Conservation (phyloP, 2,329 filamentous ascomycete species). For the Chaetomium olivaceum region DNA sequence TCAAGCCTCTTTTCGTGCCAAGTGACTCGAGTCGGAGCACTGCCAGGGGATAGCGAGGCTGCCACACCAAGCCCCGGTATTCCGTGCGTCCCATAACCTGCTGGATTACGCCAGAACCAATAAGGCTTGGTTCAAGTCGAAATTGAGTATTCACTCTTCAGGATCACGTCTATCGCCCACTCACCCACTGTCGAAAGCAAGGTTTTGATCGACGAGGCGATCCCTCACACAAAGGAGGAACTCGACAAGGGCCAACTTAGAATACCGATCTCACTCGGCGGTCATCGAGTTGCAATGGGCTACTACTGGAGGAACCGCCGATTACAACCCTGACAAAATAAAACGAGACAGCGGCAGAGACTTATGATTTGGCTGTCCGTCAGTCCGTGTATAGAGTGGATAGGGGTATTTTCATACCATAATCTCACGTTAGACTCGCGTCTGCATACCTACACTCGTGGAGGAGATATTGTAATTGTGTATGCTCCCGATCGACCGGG, state of each 20-base stretch:
- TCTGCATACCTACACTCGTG: background rate
- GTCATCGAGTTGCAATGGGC: background rate
- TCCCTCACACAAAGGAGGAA: background rate
- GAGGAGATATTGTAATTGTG: no score
- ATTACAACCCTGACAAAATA: background rate
- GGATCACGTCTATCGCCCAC: background rate
- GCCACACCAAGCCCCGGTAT: background rate
- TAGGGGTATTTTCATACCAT: background rate
- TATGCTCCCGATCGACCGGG: background rate
- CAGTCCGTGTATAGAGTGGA: no score
- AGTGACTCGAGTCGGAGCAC: background rate
- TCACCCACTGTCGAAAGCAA: background rate
- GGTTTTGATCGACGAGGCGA: background rate
- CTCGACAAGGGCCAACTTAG: background rate
- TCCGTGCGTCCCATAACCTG: background rate
- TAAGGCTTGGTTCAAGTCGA: background rate
- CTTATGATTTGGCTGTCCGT: background rate
- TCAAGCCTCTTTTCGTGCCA: background rate
- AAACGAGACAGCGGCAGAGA: background rate
- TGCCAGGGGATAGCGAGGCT: background rate
- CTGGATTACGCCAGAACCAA: background rate
- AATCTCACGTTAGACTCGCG: background rate
- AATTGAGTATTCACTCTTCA: background rate
- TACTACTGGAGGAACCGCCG: background rate
- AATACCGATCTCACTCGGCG: background rate